phyloP scores from a whole-genome alignment of 768 basidiomycete species.

The Phanerodontia chrysosporium region DNA sequence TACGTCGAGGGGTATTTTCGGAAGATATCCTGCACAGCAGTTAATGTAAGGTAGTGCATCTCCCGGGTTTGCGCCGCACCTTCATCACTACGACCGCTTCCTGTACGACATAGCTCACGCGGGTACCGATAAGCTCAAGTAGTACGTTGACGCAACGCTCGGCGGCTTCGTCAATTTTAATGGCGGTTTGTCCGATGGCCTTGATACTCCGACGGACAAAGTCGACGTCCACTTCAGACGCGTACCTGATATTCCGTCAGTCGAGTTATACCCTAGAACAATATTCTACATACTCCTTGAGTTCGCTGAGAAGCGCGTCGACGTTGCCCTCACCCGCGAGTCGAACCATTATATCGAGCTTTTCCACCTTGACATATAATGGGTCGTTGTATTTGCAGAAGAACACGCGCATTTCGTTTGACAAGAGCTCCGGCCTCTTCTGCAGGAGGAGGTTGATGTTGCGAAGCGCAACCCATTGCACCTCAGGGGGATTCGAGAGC shows the following conservation, averaged over 20 bases:
- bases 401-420: slow-evolving; percentile 97
- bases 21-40: slow-evolving; percentile 80
- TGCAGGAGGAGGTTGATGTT: slow-evolving; percentile 97
- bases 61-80: slow-evolving; percentile 38
- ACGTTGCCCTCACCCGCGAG: slow-evolving; percentile 89
- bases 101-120: slow-evolving; percentile 96
- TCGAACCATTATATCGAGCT: slow-evolving; percentile 97
- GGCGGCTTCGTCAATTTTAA: slow-evolving; percentile 90
- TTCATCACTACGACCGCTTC: slow-evolving; percentile 99
- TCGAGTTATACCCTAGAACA: background rate
- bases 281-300: slow-evolving; percentile 74
- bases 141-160: slow-evolving; percentile 94
- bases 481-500: slow-evolving; percentile 93
- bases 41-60: background rate
- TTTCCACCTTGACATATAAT: slow-evolving; percentile 97
- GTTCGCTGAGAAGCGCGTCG: slow-evolving; percentile 89
- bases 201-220: slow-evolving; percentile 94
- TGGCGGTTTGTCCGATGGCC: slow-evolving; percentile 93
- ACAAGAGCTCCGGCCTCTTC: slow-evolving; percentile 84
- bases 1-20: slow-evolving; percentile 95
- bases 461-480: slow-evolving; percentile 96
- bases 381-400: slow-evolving; percentile 99
- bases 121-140: slow-evolving; percentile 86
- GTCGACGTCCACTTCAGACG: slow-evolving; percentile 97
- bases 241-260: slow-evolving; percentile 54